phyloP scores from a whole-genome alignment of 306 rosid species.

The Lotus japonicus region DNA sequence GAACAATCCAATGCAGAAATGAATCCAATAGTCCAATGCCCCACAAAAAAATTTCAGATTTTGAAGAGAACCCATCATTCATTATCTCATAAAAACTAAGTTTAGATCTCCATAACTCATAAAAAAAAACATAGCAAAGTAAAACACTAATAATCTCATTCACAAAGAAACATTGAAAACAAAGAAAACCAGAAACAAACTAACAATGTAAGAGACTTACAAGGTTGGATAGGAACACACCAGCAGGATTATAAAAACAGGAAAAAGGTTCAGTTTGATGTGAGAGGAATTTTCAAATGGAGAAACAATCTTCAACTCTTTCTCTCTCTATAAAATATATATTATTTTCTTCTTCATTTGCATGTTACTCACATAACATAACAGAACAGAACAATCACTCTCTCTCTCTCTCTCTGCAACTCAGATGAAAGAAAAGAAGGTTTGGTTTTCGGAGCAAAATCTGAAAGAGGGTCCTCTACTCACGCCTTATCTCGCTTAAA shows the following conservation, averaged over 20 bases:
- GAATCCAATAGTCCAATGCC: slow-evolving; percentile 27
- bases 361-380: slow-evolving; percentile 24
- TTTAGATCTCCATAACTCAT: slow-evolving; percentile 24
- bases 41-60: slow-evolving; percentile 11
- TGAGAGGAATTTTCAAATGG: slow-evolving; percentile 38
- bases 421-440: slow-evolving; percentile 52
- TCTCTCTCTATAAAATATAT: slow-evolving; percentile 1
- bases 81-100: background rate
- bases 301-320: slow-evolving; percentile 22
- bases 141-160: background rate
- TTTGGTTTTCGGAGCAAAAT: slow-evolving; percentile 44
- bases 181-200: background rate
- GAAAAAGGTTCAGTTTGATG: slow-evolving; percentile 28
- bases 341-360: background rate
- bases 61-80: slow-evolving; percentile 25
- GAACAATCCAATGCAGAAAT: slow-evolving; percentile 16
- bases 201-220: slow-evolving; percentile 28
- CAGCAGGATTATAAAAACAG: background rate
- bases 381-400: slow-evolving; percentile 4
- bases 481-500: slow-evolving; percentile 43
- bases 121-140: background rate
- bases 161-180: background rate
- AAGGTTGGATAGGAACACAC: slow-evolving; percentile 46
- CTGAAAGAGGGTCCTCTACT: slow-evolving; percentile 25
- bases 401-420: slow-evolving; percentile 41